Base-by-base conservation (phyloP, 768 basidiomycete species). In the Tephrocybe rancida region DNA sequence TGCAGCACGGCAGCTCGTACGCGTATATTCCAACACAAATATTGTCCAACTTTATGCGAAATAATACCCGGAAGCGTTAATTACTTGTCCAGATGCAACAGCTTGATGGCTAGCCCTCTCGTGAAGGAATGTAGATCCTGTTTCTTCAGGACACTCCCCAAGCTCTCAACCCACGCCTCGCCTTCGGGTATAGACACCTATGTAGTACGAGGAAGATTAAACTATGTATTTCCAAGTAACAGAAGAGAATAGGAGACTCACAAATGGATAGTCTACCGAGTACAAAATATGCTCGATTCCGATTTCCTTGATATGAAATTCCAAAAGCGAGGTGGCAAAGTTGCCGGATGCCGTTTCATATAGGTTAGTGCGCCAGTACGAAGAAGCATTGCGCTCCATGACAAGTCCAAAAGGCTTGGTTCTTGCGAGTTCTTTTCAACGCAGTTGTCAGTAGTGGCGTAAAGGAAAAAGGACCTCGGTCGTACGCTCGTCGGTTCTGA, bases 311-410 rank as follows among this genome's bases (percentile, higher is more conserved):
- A 65, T 68, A 48, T 77, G 75, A 52, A 76, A 75, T 34, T 73
- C 47, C 11, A 76, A 62, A 8, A 77, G 67, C 19, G 61, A 52
- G 1, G 75, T 74, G 3, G 70, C 71, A 48, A 77, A 76, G 50
- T 75, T 74, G 1, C 74, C 74, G 10, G 74, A 73, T 0, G 70
- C 68, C 0, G 74, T 77, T 54, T 75, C 74, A 50, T 67, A 72
- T 7, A 77, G 59, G 39, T 75, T 77, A 22, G 69, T 70, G 16
- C 61, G 60, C 65, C 71, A 75, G 46, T 77, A 77, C 0, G 66
- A 67, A 1, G 72, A 67, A 5, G 67, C 63, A 44, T 74, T 75
- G 37, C 60, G 63, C 44, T 67, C 64, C 73, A 77, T 77, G 0
- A 68, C 67, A 59, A 75, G 69, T 5, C 72, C 73, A 3, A 50